Evolutionary conservation across 345 rosid genomes (phyloP), one percentile per base, ranked within the genome.

Genomic region (Stellera chamaejasme): DNA sequence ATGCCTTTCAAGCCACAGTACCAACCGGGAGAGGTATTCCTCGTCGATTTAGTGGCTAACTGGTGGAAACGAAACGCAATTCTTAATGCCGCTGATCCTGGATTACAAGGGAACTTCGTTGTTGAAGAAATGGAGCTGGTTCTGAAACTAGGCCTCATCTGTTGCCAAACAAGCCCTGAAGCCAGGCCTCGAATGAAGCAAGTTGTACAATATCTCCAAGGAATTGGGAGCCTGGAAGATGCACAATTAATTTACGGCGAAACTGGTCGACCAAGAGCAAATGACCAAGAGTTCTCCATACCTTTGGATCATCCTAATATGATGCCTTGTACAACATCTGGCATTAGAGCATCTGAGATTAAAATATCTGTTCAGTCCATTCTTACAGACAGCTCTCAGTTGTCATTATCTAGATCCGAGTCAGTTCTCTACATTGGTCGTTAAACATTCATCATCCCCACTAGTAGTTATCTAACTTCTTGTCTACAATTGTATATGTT

Each of bases 101-200:
- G 70, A 54, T 55, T 80, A 8, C 69, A 52, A 56, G 66, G 13
- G 0, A 64, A 58, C 1, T 60, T 55, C 5, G 49, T 23, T 46
- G 50, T 16, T 0, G 67, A 64, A 45, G 79, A 81, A 58, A 64
- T 79, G 54, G 76, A 76, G 77, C 26, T 68, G 59, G 82, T 70
- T 32, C 12, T 74, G 75, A 68, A 67, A 54, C 65, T 77, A 4
- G 77, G 83, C 41, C 36, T 78, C 69, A 19, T 80, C 0, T 80
- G 87, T 61, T 68, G 77, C 25, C 70, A 66, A 47, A 15, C 57
- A 0, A 61, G 55, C 5, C 72, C 81, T 1, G 75, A 51, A 16
- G 36, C 60, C 0, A 72, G 80, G 56, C 87, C 87, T 10, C 58
- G 45, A 4, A 78, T 76, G 68, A 41, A 14, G 39, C 43, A 67